Evolutionary conservation across 139 green algal species (phyloP).

Genomic region (Volvox reticuliferus): DNA sequence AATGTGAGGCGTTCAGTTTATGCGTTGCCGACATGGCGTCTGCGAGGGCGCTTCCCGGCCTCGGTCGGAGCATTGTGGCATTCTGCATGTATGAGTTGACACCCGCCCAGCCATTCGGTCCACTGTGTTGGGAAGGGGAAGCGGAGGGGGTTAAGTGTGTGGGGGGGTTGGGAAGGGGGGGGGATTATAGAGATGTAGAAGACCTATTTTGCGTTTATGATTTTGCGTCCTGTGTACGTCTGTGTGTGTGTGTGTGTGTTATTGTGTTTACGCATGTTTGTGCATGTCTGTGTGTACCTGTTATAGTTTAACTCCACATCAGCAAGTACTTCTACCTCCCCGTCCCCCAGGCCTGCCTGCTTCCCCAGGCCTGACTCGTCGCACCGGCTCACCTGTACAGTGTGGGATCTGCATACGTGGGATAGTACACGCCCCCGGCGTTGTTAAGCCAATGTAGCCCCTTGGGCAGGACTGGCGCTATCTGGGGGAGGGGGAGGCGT

Average conservation of each 20-base stretch:
- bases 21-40: slow-evolving; percentile 16
- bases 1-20: neutral
- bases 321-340: neutral
- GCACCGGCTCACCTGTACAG: neutral
- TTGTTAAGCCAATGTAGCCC: slow-evolving; percentile 24
- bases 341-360: neutral
- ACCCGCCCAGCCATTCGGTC: slow-evolving; percentile 34
- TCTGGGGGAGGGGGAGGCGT: neutral
- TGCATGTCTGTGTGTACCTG: too few species aligned
- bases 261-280: neutral
- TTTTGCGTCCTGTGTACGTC: too few species aligned
- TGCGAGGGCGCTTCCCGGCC: neutral
- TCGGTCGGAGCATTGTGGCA: neutral
- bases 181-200: neutral
- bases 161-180: too few species aligned
- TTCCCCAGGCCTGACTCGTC: neutral
- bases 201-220: neutral
- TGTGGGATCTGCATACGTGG: slow-evolving; percentile 10
- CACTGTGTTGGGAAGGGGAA: neutral
- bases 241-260: neutral
- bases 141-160: neutral
- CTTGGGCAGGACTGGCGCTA: slow-evolving; percentile 60
- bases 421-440: neutral
- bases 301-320: too few species aligned
- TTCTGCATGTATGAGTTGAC: slow-evolving; percentile 29